Percentiles rank a stretch among this genome's conserved stretches.
phyloP scores from a whole-genome alignment of 2,329 filamentous ascomycete genomes.

The Xylaria sp. region DNA sequence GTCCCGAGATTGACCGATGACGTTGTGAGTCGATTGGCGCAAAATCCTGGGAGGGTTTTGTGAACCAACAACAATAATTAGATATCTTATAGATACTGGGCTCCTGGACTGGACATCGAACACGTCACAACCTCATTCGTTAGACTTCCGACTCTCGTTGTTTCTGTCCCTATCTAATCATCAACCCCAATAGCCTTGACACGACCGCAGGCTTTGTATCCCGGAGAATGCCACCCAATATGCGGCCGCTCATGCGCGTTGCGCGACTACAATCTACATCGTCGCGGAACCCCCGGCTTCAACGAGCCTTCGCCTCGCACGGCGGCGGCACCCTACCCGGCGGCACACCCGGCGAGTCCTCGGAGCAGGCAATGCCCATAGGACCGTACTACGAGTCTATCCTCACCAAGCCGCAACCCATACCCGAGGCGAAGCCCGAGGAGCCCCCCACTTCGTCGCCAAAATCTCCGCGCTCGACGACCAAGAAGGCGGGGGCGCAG shows the following conservation, averaged over 20 bases:
- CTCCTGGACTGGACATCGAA: too few species aligned
- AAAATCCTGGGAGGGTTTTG: conserved; percentile 8
- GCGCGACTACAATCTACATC: conserved; percentile 31
- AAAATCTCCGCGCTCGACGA: conserved; percentile 34
- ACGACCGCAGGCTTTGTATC: background rate
- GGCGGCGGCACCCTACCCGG: conserved; percentile 33
- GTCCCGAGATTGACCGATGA: conserved; percentile 15
- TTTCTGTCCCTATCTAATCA: too few species aligned
- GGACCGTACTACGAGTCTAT: conserved; percentile 66
- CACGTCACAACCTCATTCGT: too few species aligned
- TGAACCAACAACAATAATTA: background rate
- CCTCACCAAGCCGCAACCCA: conserved; percentile 53
- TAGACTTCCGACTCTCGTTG: background rate
- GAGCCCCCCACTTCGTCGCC: conserved; percentile 49
- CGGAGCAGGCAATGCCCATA: conserved; percentile 55
- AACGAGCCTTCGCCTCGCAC: conserved; percentile 33
- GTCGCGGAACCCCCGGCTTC: conserved; percentile 25
- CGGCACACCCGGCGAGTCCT: conserved; percentile 37
- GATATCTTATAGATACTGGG: background rate
- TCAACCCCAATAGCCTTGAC: too few species aligned
- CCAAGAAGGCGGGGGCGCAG: conserved; percentile 24
- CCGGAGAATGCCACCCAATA: conserved; percentile 32
- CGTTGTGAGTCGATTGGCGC: conserved; percentile 19
- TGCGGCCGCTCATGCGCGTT: conserved; percentile 33
- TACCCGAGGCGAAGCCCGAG: conserved; percentile 50